Base-by-base conservation (phyloP, 1,139 yeast genomes). In the Yamadazyma mexicana region DNA sequence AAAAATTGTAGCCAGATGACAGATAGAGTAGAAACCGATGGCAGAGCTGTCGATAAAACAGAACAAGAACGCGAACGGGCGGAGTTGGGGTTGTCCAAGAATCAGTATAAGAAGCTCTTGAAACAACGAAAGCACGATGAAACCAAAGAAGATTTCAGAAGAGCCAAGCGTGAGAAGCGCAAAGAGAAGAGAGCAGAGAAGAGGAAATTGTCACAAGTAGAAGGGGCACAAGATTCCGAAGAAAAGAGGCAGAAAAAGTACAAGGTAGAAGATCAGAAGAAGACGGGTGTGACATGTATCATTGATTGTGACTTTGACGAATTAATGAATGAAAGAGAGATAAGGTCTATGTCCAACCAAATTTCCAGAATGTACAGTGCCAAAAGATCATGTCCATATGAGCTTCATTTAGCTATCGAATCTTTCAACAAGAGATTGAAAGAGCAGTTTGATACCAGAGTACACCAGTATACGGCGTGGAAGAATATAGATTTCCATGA, bases 231-330 rank as follows among this genome's bases (percentile, higher is more conserved):
- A 42, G 49, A 59, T 37, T 8, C 18, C n/a, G 29, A 16, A 5
- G 33, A 31, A 22, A 28, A 24, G 17, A 68, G 43, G 48, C 56
- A 32, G 56, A 54, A 57, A 62, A 58, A 44, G 57, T 54, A 36
- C 58, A 68, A 26, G 4, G 75, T 77, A 2, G 56, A 59, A 25
- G 54, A 62, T 11, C 84, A 80, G 51, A 52, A 43, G 2, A 59
- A 62, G 9, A 72, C 81, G 3, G 77, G 74, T 0, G 73, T 77
- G 31, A 66, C 66, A 5, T 73, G 91, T 27, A 66, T 89, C 15
- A 59, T 92, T 49, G 98, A 92, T 62, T 92, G 98, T 63, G 87
- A 76, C 17, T 92, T 92, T 59, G 98, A 92, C 56, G 89, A 87
- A 32, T 61, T 86, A 54, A 92, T 92, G 98, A 79, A 74, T 37